Evolutionary conservation across 2,329 filamentous ascomycete genomes (phyloP).

Genomic region (Monosporascus sp.): DNA sequence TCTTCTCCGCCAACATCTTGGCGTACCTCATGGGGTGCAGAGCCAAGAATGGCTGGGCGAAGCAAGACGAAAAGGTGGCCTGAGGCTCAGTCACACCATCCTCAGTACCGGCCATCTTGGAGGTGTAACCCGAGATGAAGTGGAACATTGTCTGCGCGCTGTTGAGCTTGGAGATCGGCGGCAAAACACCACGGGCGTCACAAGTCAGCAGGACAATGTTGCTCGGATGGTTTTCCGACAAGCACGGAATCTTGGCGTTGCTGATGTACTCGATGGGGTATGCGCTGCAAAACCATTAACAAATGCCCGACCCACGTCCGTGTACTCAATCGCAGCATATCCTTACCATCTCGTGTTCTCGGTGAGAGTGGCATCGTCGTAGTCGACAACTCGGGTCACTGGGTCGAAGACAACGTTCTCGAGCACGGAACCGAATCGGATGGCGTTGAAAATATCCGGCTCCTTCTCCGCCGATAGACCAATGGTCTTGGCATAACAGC

Average conservation of each 20-base stretch:
- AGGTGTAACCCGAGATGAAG: conserved; percentile 99
- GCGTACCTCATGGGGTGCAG: conserved; percentile 99
- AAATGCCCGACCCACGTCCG: no score
- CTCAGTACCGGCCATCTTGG: conserved; percentile 99
- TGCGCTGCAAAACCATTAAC: conserved; percentile 42
- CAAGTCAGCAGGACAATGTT: conserved; percentile 99
- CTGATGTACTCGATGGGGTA: conserved; percentile 99
- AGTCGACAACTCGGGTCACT: conserved; percentile 83
- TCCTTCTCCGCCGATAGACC: conserved; percentile 98
- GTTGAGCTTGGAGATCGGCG: conserved; percentile 95
- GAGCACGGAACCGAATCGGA: conserved; percentile 93
- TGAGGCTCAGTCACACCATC: conserved; percentile 95
- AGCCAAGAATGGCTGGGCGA: conserved; percentile 97
- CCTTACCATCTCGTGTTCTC: conserved; percentile 86
- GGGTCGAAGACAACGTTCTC: conserved; percentile 99
- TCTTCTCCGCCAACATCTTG: conserved; percentile 98
- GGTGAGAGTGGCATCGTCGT: conserved; percentile 89
- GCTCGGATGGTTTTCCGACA: conserved; percentile 79
- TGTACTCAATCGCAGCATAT: background rate
- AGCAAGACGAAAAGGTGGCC: conserved; percentile 98
- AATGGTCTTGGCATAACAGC: conserved; percentile 99
- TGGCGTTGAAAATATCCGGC: conserved; percentile 93
- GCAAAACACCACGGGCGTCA: conserved; percentile 93
- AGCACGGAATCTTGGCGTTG: conserved; percentile 97
- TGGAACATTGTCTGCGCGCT: conserved; percentile 99